phyloP scores from a whole-genome alignment of 1,284 basidiomycete genomes.

The Coriolopsis trogii region DNA sequence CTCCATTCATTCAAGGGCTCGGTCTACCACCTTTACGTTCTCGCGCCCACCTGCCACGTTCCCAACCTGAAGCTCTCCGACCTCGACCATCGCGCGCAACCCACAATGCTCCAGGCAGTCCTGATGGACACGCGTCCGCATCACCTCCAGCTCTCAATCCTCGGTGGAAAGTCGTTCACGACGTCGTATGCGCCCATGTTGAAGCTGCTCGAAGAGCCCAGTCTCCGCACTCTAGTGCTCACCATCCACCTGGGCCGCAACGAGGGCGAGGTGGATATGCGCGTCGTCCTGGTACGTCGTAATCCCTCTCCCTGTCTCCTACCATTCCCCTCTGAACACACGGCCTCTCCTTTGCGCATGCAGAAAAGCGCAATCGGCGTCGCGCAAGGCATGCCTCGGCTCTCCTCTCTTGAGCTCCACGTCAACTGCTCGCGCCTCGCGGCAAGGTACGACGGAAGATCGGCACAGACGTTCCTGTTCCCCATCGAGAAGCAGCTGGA shows the following conservation, averaged over 20 bases:
- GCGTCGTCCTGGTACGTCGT: neutral
- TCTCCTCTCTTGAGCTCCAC: neutral
- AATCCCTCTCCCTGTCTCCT: too few species aligned
- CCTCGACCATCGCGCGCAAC: neutral
- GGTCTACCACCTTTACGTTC: neutral
- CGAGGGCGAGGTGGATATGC: too few species aligned
- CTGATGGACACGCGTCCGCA: neutral
- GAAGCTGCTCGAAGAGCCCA: too few species aligned
- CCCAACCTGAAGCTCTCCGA: neutral
- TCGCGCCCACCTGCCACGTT: neutral
- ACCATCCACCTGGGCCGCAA: too few species aligned
- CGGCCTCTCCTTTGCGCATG: neutral
- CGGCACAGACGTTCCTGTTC: too few species aligned
- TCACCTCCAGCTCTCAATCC: neutral
- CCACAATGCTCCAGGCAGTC: neutral
- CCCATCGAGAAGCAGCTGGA: too few species aligned
- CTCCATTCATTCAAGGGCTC: neutral
- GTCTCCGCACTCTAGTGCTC: too few species aligned
- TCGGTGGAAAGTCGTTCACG: too few species aligned
- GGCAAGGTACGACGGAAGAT: too few species aligned
- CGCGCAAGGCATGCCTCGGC: neutral
- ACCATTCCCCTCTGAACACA: neutral
- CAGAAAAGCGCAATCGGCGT: neutral
- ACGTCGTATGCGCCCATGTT: too few species aligned
- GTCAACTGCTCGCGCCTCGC: neutral